phyloP scores from a whole-genome alignment of 2,329 filamentous ascomycete genomes.

The Aspergillus bombycis region DNA sequence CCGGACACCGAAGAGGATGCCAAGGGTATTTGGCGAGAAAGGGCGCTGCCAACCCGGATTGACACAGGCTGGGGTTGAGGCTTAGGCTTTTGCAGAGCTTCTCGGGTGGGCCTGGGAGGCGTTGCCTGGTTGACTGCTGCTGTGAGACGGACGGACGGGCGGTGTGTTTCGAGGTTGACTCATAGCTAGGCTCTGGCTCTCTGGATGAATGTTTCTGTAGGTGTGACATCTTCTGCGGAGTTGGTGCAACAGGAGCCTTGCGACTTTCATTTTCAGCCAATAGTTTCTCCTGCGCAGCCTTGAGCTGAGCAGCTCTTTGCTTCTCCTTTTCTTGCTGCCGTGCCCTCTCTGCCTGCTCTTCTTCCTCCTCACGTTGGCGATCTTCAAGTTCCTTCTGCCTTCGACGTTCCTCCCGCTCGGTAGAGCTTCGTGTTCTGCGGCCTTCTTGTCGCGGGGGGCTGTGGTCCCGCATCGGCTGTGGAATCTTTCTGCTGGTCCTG shows the following conservation, averaged over 20 bases:
- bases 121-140: slow-evolving; percentile 31
- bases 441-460: slow-evolving; percentile 41
- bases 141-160: slow-evolving; percentile 27
- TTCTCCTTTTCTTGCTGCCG: slow-evolving; percentile 11
- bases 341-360: slow-evolving; percentile 25
- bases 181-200: slow-evolving; percentile 34
- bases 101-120: slow-evolving; percentile 48
- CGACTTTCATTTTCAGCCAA: slow-evolving; percentile 41
- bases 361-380: slow-evolving; percentile 38
- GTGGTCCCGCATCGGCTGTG: slow-evolving; percentile 26
- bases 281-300: slow-evolving; percentile 32
- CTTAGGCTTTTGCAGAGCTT: slow-evolving; percentile 47
- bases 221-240: slow-evolving; percentile 31
- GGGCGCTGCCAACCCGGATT: slow-evolving; percentile 52
- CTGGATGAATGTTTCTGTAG: slow-evolving; percentile 32
- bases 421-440: slow-evolving; percentile 61
- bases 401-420: slow-evolving; percentile 55
- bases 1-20: slow-evolving; percentile 58
- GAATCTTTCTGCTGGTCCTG: slow-evolving; percentile 20
- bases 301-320: slow-evolving; percentile 30
- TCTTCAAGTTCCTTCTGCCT: slow-evolving; percentile 38
- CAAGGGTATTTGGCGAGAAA: slow-evolving; percentile 49
- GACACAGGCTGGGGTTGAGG: slow-evolving; percentile 52
- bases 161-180: slow-evolving; percentile 31
- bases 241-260: slow-evolving; percentile 22